phyloP scores from a whole-genome alignment of 2,329 filamentous ascomycete genomes.

The Grosmannia huntii region DNA sequence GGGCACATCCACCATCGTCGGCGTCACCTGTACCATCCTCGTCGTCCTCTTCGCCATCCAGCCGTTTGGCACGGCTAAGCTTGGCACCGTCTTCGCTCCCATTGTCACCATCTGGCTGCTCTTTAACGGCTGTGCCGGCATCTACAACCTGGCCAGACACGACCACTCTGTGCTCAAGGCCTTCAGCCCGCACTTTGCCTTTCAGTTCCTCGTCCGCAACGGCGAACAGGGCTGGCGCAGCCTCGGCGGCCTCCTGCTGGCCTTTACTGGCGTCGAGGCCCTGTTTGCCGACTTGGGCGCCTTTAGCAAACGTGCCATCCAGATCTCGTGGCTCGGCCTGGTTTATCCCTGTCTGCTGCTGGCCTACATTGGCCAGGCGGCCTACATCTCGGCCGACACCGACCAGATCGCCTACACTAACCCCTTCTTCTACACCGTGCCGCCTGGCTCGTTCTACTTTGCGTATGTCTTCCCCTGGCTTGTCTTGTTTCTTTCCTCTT shows the following conservation, averaged over 20 bases:
- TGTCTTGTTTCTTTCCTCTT: too few relatives aligned
- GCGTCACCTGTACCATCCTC: slow-evolving; percentile 51
- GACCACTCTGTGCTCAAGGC: slow-evolving; percentile 43
- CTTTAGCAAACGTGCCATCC: slow-evolving; percentile 57
- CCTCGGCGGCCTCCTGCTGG: slow-evolving; percentile 58
- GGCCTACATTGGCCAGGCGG: slow-evolving; percentile 61
- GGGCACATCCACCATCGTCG: slow-evolving; percentile 43
- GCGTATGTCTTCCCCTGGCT: slow-evolving; percentile 11
- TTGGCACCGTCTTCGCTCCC: slow-evolving; percentile 49
- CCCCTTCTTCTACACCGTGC: slow-evolving; percentile 61
- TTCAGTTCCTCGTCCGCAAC: slow-evolving; percentile 47
- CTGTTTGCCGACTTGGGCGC: slow-evolving; percentile 69
- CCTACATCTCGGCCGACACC: slow-evolving; percentile 49
- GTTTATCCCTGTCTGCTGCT: slow-evolving; percentile 54
- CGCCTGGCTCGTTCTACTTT: slow-evolving; percentile 54
- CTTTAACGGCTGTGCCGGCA: slow-evolving; percentile 49
- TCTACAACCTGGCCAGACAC: slow-evolving; percentile 44
- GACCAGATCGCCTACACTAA: slow-evolving; percentile 49
- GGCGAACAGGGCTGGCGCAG: slow-evolving; percentile 48
- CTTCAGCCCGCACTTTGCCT: slow-evolving; percentile 46
- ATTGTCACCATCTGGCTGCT: slow-evolving; percentile 55
- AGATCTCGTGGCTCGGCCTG: slow-evolving; percentile 58
- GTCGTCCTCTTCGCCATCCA: slow-evolving; percentile 51
- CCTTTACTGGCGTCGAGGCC: slow-evolving; percentile 69
- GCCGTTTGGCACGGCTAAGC: slow-evolving; percentile 48